Evolutionary conservation across 495 filamentous ascomycete species (phyloP).

Genomic region (Podospora appendiculata): DNA sequence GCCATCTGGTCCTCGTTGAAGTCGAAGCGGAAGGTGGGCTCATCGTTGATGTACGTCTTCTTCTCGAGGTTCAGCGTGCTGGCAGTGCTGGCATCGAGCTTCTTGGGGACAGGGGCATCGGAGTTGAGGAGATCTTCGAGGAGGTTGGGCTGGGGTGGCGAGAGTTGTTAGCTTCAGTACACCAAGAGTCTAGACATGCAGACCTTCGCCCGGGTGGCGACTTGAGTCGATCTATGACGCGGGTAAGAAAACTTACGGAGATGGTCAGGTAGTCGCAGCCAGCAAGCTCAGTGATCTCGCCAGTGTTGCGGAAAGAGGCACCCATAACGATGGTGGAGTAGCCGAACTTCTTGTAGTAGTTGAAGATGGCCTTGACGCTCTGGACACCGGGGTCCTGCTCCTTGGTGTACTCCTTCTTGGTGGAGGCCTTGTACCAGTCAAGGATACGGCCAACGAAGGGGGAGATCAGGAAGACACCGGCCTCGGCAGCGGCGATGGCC

Average conservation of each 20-base stretch:
- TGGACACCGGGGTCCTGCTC: constrained; percentile 94
- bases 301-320: constrained; percentile 89
- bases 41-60: constrained; percentile 85
- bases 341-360: constrained; percentile 99
- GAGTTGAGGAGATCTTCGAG: constrained; percentile 91
- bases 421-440: constrained; percentile 97
- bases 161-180: constrained; percentile 1
- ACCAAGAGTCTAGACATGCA: background rate
- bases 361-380: constrained; percentile 92
- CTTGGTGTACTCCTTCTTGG: constrained; percentile 83
- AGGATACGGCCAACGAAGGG: constrained; percentile 99
- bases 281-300: constrained; percentile 96
- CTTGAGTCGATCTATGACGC: background rate
- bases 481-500: constrained; percentile 94
- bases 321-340: constrained; percentile 99
- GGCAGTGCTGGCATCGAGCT: constrained; percentile 70
- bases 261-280: constrained; percentile 99
- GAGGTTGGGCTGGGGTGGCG: constrained; percentile 62
- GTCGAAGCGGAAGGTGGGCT: constrained; percentile 91
- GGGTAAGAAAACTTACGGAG: constrained; percentile 51
- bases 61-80: constrained; percentile 65
- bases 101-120: constrained; percentile 71
- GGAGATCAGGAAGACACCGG: constrained; percentile 96
- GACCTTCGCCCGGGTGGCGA: background rate
- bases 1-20: constrained; percentile 99